A percentile compares a stretch with the other conserved stretches of the same genome.
These are phyloP conservation scores for Aspergillus neotritici DNA, from an alignment of 2,329 filamentous ascomycete genomes.

Conservation along the genomic window DNA sequence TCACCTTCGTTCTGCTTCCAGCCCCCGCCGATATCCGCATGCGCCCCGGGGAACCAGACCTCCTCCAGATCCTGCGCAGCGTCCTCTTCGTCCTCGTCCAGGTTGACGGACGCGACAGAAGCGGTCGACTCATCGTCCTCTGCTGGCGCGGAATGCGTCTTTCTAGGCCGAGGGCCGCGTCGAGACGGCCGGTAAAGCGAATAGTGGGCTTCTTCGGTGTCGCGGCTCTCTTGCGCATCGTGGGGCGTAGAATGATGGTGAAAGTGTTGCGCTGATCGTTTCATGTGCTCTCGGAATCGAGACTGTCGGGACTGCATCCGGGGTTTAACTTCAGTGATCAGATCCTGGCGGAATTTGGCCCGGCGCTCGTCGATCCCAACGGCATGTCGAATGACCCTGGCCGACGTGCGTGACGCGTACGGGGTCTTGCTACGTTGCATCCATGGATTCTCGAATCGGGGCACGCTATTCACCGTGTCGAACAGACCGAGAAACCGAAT, in stretches of 20 bases:
- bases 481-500: slow-evolving; percentile 73
- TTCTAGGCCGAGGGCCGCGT: too few species aligned
- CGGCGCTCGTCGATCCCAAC: slow-evolving; percentile 5
- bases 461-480: slow-evolving; percentile 73
- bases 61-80: slow-evolving; percentile 67
- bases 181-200: background rate
- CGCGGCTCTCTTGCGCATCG: background rate
- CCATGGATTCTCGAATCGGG: slow-evolving; percentile 61
- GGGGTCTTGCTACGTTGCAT: slow-evolving; percentile 58
- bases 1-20: slow-evolving; percentile 59
- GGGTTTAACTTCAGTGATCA: too few species aligned
- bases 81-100: slow-evolving; percentile 28
- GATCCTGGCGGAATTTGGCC: slow-evolving; percentile 3
- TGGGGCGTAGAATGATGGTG: background rate
- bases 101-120: too few species aligned
- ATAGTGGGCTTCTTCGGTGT: background rate
- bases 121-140: too few species aligned
- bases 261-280: background rate
- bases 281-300: too few species aligned
- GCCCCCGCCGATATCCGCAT: slow-evolving; percentile 73
- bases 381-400: slow-evolving; percentile 6
- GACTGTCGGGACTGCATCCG: too few species aligned
- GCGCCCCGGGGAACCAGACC: slow-evolving; percentile 67
- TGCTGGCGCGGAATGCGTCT: too few species aligned
- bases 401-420: background rate